Percentiles rank a stretch among this genome's conserved stretches.
Conservation (phyloP, 805 yeast species). For the Pichia nanzhaoensis region DNA sequence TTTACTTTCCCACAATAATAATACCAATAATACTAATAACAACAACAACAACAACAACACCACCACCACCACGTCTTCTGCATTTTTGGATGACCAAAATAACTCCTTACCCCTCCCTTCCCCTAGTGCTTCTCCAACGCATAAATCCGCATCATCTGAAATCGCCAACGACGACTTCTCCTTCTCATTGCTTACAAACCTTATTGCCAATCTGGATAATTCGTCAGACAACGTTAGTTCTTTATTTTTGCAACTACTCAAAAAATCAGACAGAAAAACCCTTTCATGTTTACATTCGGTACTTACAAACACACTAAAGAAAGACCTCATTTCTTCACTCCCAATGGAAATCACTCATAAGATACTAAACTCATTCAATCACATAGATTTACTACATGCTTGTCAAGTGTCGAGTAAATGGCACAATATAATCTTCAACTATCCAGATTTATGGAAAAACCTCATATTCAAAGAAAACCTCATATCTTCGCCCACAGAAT, state of each 20-base stretch:
- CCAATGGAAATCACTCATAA: constrained; percentile 71
- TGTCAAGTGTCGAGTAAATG: constrained; percentile 57
- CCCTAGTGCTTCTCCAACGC: constrained; percentile 58
- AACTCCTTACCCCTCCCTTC: constrained; percentile 48
- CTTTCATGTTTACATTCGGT: constrained; percentile 52
- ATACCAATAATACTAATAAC: no score
- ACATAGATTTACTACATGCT: constrained; percentile 38
- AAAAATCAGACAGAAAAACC: constrained; percentile 51
- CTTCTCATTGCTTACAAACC: neutral
- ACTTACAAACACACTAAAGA: constrained; percentile 49
- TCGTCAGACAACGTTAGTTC: constrained; percentile 35
- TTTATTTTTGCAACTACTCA: constrained; percentile 42
- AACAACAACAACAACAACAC: no score
- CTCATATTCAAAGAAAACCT: constrained; percentile 57
- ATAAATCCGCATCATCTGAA: constrained; percentile 21
- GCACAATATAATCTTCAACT: constrained; percentile 55
- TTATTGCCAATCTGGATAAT: constrained; percentile 1
- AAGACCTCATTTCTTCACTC: constrained; percentile 63
- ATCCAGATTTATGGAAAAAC: constrained; percentile 63
- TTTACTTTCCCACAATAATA: no score
- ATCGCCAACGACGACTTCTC: neutral
- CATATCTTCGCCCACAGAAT: constrained; percentile 37
- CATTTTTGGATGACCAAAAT: constrained; percentile 14
- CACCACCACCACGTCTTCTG: constrained; percentile 5
- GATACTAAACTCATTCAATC: constrained; percentile 52